Evolutionary conservation across 2,329 filamentous ascomycete genomes (phyloP).

Genomic region (Leptographium flavum): DNA sequence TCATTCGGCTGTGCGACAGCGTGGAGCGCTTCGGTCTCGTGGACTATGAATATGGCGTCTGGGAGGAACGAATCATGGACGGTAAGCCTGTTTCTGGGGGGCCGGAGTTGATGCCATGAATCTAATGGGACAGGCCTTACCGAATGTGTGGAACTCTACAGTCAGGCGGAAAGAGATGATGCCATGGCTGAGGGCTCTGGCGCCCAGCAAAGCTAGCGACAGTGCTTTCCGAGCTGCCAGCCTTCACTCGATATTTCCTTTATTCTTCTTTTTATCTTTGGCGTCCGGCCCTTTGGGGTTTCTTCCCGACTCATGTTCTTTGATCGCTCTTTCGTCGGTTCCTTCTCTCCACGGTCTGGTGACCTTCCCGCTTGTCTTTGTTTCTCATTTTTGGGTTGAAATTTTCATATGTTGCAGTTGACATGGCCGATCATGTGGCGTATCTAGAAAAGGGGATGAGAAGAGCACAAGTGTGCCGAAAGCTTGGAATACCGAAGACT

Average conservation of each 20-base stretch:
- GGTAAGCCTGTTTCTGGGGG: slow-evolving; percentile 37
- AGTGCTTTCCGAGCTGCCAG: not conserved
- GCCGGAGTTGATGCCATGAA: not conserved
- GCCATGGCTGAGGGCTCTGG: not conserved
- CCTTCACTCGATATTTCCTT: too few species aligned
- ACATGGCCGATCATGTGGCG: too few species aligned
- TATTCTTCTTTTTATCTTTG: not conserved
- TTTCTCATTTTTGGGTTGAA: too few species aligned
- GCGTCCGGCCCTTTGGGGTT: not conserved
- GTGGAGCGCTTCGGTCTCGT: slow-evolving; percentile 88
- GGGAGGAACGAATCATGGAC: slow-evolving; percentile 81
- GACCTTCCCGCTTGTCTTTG: too few species aligned
- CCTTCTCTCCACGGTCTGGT: not conserved
- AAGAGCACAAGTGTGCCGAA: too few species aligned
- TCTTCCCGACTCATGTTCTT: too few species aligned
- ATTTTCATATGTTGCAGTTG: too few species aligned
- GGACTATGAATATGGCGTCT: slow-evolving; percentile 93
- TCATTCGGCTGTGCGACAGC: slow-evolving; percentile 70
- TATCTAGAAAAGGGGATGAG: too few species aligned
- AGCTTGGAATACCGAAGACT: too few species aligned
- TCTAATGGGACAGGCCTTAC: not conserved
- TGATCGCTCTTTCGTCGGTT: not conserved
- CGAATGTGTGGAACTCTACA: slow-evolving; percentile 1
- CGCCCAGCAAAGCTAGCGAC: not conserved
- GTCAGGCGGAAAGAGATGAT: not conserved